Evolutionary conservation across 768 basidiomycete genomes (phyloP), one percentile per base, ranked within the genome.

Genomic region (Termitomyces sp.): DNA sequence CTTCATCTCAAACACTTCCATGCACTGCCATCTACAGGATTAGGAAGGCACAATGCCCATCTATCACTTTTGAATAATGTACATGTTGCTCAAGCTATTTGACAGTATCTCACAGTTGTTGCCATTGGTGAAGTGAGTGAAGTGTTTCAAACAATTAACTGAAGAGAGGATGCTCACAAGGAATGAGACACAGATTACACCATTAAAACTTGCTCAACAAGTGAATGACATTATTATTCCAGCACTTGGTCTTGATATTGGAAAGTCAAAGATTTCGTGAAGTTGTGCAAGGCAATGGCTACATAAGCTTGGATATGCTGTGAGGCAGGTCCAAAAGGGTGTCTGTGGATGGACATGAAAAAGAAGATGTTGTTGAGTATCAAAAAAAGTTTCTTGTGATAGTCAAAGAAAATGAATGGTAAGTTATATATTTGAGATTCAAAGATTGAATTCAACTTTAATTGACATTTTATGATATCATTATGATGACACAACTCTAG

Each of bases 1-100:
- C 8, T n/a, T 11, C 50, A 58, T 10, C 34, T 59, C 2, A 20
- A 57, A 12, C 50, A 46, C n/a, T 68, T 68, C 46, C 61, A 45
- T 29, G 62, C 61, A 32, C 58, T 68, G 11, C 65, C 61, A 12
- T 60, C 63, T 11, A 55, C 50, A 7, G 53, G 57, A 5, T 57
- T 51, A 15, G 63, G 65, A 38, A 68, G 63, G 42, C 67, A 68
- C 34, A 63, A 68, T 59, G 63, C 63, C 10, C 65, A 68, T 40
- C 65, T 65, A 54, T 66, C 63, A 36, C 59, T 68, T 36, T 45
- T 68, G 29, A 66, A 68, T 50, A 54, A 68, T 52, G 63, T 65
- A 48, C 31, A 34, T 14, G 29, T 68, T 42, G 14, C 38, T n/a
- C 60, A 64, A 11, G 60, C 67, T 32, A 63, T 68, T 38, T 42